These are phyloP conservation scores for Barbatosphaeria neglecta DNA, from an alignment of 495 filamentous ascomycete genomes.

Conservation along the genomic window DNA sequence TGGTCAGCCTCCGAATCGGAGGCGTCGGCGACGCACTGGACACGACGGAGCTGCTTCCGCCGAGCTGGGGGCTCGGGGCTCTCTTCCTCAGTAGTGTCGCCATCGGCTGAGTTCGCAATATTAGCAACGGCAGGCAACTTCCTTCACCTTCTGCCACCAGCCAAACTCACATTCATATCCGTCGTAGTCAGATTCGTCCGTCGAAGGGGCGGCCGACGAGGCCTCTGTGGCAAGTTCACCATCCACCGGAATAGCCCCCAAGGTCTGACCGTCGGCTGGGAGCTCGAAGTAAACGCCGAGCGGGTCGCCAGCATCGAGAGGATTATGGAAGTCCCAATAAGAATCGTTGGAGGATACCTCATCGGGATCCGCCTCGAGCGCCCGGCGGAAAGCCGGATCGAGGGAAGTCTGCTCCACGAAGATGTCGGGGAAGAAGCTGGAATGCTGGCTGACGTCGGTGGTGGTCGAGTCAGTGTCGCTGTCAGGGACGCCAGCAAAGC, in stretches of 20 bases:
- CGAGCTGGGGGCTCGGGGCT: conserved; percentile 45
- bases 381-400: conserved; percentile 54
- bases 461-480: conserved; percentile 35
- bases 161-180: conserved; percentile 68
- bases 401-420: conserved; percentile 61
- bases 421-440: conserved; percentile 54
- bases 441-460: conserved; percentile 28
- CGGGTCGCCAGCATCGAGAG: conserved; percentile 14
- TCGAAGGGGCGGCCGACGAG: conserved; percentile 37
- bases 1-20: conserved; percentile 35
- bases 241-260: conserved; percentile 26
- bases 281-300: conserved; percentile 1
- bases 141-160: conserved; percentile 12
- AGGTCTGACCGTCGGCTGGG: conserved; percentile 20
- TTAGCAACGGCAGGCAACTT: conserved; percentile 40
- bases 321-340: conserved; percentile 37
- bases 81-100: conserved; percentile 80
- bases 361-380: conserved; percentile 50
- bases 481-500: conserved; percentile 35
- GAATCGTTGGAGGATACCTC: conserved; percentile 34
- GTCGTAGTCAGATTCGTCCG: conserved; percentile 45
- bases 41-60: conserved; percentile 38
- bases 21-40: conserved; percentile 19
- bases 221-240: conserved; percentile 33
- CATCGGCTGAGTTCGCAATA: conserved; percentile 49